Conservation (phyloP, 805 yeast genomes). For the Teunomyces gatunensis region DNA sequence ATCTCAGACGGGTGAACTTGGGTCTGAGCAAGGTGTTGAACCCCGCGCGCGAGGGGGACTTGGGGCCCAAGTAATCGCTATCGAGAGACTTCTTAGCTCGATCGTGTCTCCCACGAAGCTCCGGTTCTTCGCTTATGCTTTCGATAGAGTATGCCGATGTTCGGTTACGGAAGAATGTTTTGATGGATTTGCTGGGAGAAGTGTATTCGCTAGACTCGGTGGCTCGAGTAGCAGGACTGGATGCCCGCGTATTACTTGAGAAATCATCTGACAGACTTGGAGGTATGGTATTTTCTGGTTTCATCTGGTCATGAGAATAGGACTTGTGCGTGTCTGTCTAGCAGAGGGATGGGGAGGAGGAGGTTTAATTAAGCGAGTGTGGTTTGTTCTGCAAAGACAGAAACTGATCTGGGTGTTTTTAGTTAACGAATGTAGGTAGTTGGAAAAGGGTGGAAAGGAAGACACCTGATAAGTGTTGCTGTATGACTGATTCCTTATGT, state of each 20-base stretch:
- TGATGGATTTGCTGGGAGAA: constrained; percentile 27
- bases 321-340: background rate
- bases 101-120: constrained; percentile 4
- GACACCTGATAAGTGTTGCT: too few relatives aligned
- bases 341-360: background rate
- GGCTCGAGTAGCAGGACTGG: constrained; percentile 1
- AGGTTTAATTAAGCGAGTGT: background rate
- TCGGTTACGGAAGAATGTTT: constrained; percentile 21
- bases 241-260: background rate
- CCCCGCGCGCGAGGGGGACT: constrained; percentile 7
- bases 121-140: constrained; percentile 21
- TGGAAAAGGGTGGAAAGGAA: background rate
- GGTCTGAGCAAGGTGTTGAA: constrained; percentile 17
- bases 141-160: constrained; percentile 23
- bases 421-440: constrained; percentile 1
- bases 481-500: too few relatives aligned
- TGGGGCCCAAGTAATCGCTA: constrained; percentile 6
- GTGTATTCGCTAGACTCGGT: constrained; percentile 13
- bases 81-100: constrained; percentile 4
- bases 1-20: constrained; percentile 17
- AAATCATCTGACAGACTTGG: constrained; percentile 2
- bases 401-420: background rate
- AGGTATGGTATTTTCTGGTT: constrained; percentile 1
- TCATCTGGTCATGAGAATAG: constrained; percentile 3
- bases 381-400: background rate